Evolutionary conservation across 352 stramenopile genomes (phyloP).

Genomic region (Globisporangium sylvaticum): DNA sequence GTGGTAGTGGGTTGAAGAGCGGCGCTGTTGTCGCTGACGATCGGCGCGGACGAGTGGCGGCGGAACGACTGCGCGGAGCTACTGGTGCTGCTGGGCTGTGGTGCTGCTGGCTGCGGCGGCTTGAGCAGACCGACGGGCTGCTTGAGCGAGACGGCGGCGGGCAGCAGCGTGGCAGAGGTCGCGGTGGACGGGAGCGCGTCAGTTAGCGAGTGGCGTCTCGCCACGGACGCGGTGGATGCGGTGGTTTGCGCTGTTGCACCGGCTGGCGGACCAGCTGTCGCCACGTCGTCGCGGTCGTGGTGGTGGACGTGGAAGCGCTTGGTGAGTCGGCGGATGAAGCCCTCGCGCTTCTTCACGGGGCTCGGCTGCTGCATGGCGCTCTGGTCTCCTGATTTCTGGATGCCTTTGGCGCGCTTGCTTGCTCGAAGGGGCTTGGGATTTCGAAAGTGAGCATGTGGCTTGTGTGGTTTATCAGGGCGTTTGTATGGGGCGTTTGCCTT

Average conservation of each 20-base stretch:
- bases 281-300: background rate
- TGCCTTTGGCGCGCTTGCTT: background rate
- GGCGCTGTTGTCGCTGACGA: background rate
- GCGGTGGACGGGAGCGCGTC: slow-evolving; percentile 1
- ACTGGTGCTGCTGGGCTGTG: background rate
- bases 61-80: slow-evolving; percentile 1
- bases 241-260: background rate
- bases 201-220: slow-evolving; percentile 1
- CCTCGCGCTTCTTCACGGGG: slow-evolving; percentile 2
- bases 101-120: background rate
- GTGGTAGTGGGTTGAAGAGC: background rate
- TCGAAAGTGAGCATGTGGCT: background rate
- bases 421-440: background rate
- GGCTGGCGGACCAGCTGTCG: slow-evolving; percentile 2
- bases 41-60: slow-evolving; percentile 4
- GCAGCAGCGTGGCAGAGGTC: background rate
- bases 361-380: background rate
- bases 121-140: background rate
- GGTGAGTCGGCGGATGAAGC: background rate
- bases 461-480: background rate
- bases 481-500: background rate
- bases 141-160: background rate
- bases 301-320: slow-evolving; percentile 1
- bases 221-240: background rate
- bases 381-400: background rate